Base-by-base conservation (phyloP, 164 flowering plant species). In the Cinnamomum chago region DNA sequence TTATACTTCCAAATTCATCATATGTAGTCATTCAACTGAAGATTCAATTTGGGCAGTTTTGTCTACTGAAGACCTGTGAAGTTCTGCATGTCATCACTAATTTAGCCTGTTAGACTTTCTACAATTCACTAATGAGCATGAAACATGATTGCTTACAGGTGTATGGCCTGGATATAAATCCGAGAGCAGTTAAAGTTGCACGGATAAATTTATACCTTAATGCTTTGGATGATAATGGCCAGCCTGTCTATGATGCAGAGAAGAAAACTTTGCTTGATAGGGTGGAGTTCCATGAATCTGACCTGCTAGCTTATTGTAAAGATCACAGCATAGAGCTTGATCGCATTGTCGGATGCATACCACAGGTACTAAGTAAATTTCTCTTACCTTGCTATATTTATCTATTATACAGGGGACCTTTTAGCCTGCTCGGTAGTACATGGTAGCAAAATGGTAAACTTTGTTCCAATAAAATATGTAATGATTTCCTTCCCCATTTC, bases 311-410 rank as follows among this genome's bases (percentile, higher is more conserved):
- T 74, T 95, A 95, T 78, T 95, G 95, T 83, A 87, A 90, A 76
- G 95, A 91, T 78, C 80, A 88, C 75, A 80, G 81, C 30, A 89
- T 95, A 73, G 84, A 90, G 79, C 90, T 95, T 28, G 99, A 95
- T 75, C 82, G 98, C 62, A 95, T 95, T 77, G 92, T 95, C 75
- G 99, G 99, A 79, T 95, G 99, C 88, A 95, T 95, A 79, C 99
- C 99, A 65, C 99, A 95, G 98, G 99, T 95, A 84, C n/a, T 64
- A 20, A 55, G 9, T 23, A 22, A 9, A 22, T 51, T 62, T 55
- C 2, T 60, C 50, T 6, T 35, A 24, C 52, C 25, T 24, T 64
- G 67, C 67, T 24, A 11, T 64, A 24, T 55, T 55, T 14, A 20
- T 55, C 2, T 0, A 14, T 64, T 4, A 25, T 64, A 14, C 15